phyloP scores from a whole-genome alignment of 1,284 basidiomycete genomes.

The Cryptococcus sp. region DNA sequence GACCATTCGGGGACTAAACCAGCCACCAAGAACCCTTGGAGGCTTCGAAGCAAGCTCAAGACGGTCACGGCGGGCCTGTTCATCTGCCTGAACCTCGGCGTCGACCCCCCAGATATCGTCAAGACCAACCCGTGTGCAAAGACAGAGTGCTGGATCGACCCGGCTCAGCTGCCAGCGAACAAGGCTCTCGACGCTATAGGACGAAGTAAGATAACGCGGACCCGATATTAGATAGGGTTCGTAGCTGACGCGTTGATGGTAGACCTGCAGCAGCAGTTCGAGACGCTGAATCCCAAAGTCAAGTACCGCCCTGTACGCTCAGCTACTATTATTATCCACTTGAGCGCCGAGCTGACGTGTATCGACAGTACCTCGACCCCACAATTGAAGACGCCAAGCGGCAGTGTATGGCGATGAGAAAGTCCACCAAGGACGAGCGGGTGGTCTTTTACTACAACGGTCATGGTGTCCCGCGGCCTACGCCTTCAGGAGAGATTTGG shows the following conservation, averaged over 20 bases:
- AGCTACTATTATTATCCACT: constrained; percentile 8
- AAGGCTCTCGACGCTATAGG: constrained; percentile 64
- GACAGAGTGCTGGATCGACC: constrained; percentile 97
- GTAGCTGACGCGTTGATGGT: constrained; percentile 6
- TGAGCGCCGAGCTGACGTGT: constrained; percentile 16
- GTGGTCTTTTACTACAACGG: constrained; percentile 98
- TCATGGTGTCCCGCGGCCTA: constrained; percentile 96
- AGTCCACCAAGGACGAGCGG: constrained; percentile 88
- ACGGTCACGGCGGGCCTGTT: constrained; percentile 91
- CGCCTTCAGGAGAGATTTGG: constrained; percentile 95
- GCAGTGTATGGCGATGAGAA: constrained; percentile 79
- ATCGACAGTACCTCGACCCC: constrained; percentile 73
- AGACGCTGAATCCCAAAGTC: constrained; percentile 78
- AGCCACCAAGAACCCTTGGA: constrained; percentile 57
- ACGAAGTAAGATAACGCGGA: constrained; percentile 33
- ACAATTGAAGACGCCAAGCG: constrained; percentile 91
- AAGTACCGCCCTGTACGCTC: constrained; percentile 68
- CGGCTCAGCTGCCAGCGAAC: constrained; percentile 76
- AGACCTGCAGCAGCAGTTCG: constrained; percentile 91
- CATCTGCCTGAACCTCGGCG: constrained; percentile 93
- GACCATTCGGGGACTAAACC: neutral
- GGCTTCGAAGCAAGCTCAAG: constrained; percentile 75
- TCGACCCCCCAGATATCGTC: constrained; percentile 94
- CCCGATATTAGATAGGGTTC: neutral
- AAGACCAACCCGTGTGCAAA: constrained; percentile 96